phyloP scores from a whole-genome alignment of 176 grass and related monocot species.

The Tillandsia fasciculata region DNA sequence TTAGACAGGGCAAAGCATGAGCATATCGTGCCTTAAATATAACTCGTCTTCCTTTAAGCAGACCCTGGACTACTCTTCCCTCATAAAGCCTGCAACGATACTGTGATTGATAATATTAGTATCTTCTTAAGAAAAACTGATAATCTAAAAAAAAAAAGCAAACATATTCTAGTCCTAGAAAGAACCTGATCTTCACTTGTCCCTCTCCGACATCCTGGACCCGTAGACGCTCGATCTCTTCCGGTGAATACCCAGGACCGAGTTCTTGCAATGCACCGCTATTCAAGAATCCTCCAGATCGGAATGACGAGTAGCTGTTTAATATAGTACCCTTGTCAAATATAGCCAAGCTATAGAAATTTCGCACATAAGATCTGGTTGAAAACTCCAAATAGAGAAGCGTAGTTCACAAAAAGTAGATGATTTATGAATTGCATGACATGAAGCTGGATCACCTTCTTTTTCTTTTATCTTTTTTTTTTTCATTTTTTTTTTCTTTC shows the following conservation, averaged over 20 bases:
- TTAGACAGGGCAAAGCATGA: no score
- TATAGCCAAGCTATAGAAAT: constrained; percentile 8
- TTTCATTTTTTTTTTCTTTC: no score
- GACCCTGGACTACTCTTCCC: constrained; percentile 79
- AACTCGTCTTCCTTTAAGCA: constrained; percentile 41
- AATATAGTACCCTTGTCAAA: constrained; percentile 5
- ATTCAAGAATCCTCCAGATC: constrained; percentile 49
- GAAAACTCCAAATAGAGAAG: background rate
- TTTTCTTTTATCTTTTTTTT: background rate
- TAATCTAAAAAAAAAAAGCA: background rate
- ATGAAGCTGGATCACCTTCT: background rate
- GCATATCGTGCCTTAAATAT: constrained; percentile 60
- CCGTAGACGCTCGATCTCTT: constrained; percentile 54
- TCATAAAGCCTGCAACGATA: constrained; percentile 74
- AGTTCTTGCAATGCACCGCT: constrained; percentile 18
- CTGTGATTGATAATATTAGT: constrained; percentile 37
- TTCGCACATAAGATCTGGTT: background rate
- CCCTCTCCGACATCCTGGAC: constrained; percentile 84
- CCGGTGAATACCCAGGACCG: constrained; percentile 36
- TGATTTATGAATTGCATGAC: background rate
- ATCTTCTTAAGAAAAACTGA: constrained; percentile 20
- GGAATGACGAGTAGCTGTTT: constrained; percentile 80
- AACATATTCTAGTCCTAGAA: constrained; percentile 8
- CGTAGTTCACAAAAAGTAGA: background rate
- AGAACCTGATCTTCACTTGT: constrained; percentile 91